phyloP scores from a whole-genome alignment of 352 stramenopile species.

The Thalassiosira hispida region DNA sequence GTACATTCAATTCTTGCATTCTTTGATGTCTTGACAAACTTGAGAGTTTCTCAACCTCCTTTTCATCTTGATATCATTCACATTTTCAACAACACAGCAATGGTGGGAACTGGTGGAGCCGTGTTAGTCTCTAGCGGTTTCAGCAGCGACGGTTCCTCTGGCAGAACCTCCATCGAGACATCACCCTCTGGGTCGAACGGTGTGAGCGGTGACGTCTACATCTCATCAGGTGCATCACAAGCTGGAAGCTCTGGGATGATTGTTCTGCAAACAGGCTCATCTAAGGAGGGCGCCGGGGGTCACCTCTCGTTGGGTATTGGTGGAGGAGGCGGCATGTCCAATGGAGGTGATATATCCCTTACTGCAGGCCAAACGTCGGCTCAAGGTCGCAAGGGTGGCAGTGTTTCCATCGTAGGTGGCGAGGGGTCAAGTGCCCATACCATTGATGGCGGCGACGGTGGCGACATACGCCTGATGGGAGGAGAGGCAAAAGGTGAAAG shows the following conservation, averaged over 20 bases:
- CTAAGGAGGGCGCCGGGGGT: slow-evolving; percentile 85
- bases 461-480: slow-evolving; percentile 86
- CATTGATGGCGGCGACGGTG: slow-evolving; percentile 91
- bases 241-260: slow-evolving; percentile 86
- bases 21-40: neutral
- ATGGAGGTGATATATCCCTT: slow-evolving; percentile 88
- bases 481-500: slow-evolving; percentile 90
- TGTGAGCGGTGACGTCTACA: slow-evolving; percentile 85
- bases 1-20: slow-evolving; percentile 10
- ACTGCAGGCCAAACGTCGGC: slow-evolving; percentile 83
- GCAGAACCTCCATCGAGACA: slow-evolving; percentile 59
- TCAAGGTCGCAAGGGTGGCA: slow-evolving; percentile 79
- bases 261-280: slow-evolving; percentile 85
- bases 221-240: slow-evolving; percentile 86
- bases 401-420: slow-evolving; percentile 87
- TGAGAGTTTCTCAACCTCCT: neutral
- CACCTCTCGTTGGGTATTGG: slow-evolving; percentile 87
- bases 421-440: slow-evolving; percentile 86
- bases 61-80: neutral
- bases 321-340: slow-evolving; percentile 83
- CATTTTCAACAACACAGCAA: slow-evolving; percentile 46
- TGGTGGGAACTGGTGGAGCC: slow-evolving; percentile 63
- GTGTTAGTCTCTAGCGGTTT: slow-evolving; percentile 64
- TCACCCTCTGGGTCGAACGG: slow-evolving; percentile 86
- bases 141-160: slow-evolving; percentile 63